Conservation (phyloP, 345 rosid species). For the Pseudoturritis turrita region DNA sequence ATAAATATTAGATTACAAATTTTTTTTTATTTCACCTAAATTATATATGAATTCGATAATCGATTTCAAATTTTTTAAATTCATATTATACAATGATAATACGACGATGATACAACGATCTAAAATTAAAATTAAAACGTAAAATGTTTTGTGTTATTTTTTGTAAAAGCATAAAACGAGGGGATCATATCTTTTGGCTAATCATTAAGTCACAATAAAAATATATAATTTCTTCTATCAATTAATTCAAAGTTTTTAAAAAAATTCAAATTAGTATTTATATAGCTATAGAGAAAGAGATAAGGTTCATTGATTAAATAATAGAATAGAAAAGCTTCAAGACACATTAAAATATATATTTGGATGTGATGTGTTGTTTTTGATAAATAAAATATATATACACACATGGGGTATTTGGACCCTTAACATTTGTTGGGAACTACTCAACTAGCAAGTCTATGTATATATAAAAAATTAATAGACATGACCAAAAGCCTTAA, state of each 20-base stretch:
- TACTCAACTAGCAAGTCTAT: slow-evolving; percentile 7
- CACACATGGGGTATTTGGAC: neutral
- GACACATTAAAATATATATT: neutral
- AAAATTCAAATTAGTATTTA: neutral
- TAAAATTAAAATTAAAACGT: neutral
- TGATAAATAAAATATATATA: neutral
- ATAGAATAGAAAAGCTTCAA: neutral
- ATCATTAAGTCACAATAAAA: neutral
- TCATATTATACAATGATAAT: no score
- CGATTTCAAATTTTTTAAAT: no score
- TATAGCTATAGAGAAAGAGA: neutral
- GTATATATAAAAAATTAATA: neutral
- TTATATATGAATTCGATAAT: no score
- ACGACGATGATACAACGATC: neutral
- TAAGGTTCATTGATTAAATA: neutral
- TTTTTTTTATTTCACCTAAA: no score
- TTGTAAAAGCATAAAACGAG: neutral
- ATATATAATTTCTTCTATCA: neutral
- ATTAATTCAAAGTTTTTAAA: neutral
- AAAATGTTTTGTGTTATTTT: neutral
- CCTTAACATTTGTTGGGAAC: slow-evolving; percentile 10
- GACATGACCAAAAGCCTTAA: neutral
- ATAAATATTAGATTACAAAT: no score
- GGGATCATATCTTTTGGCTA: neutral
- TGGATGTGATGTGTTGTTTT: neutral